Conservation (phyloP, 768 basidiomycete species). For the Filobasidium floriforme region DNA sequence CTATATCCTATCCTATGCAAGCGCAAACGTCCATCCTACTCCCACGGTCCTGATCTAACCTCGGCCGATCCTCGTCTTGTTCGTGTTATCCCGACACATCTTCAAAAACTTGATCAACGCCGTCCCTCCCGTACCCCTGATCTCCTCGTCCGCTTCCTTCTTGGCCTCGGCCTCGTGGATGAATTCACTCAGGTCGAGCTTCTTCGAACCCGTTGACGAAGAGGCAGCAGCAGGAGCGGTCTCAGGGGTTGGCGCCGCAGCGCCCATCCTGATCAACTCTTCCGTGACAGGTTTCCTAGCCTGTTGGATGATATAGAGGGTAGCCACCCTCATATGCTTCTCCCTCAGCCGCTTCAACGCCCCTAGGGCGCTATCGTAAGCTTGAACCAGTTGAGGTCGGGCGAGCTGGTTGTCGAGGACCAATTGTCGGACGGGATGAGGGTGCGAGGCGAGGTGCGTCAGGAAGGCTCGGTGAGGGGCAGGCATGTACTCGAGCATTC, state of each 20-base stretch:
- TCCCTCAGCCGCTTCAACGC: constrained; percentile 78
- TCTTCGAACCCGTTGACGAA: background rate
- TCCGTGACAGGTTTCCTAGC: constrained; percentile 50
- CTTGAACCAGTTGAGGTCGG: constrained; percentile 37
- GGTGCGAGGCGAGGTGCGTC: constrained; percentile 60
- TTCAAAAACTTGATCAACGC: constrained; percentile 74
- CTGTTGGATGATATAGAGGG: constrained; percentile 79
- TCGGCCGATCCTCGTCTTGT: constrained; percentile 43
- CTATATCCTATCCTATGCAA: too few relatives aligned
- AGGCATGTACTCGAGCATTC: constrained; percentile 90
- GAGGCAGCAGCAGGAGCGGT: background rate
- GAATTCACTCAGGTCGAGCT: constrained; percentile 14
- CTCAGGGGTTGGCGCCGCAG: constrained; percentile 21
- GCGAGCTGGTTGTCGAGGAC: constrained; percentile 44
- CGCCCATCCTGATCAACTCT: constrained; percentile 33
- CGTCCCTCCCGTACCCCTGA: constrained; percentile 84
- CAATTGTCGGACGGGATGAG: constrained; percentile 59
- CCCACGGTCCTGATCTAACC: background rate
- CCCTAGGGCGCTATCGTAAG: constrained; percentile 70
- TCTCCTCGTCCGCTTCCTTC: constrained; percentile 45
- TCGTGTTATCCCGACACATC: constrained; percentile 79
- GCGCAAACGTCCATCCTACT: too few relatives aligned
- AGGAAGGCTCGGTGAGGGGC: constrained; percentile 69
- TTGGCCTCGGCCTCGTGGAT: constrained; percentile 22
- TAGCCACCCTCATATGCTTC: constrained; percentile 79